phyloP scores from a whole-genome alignment of 78 protist genomes.

The Planoprotostelium fungivorum region DNA sequence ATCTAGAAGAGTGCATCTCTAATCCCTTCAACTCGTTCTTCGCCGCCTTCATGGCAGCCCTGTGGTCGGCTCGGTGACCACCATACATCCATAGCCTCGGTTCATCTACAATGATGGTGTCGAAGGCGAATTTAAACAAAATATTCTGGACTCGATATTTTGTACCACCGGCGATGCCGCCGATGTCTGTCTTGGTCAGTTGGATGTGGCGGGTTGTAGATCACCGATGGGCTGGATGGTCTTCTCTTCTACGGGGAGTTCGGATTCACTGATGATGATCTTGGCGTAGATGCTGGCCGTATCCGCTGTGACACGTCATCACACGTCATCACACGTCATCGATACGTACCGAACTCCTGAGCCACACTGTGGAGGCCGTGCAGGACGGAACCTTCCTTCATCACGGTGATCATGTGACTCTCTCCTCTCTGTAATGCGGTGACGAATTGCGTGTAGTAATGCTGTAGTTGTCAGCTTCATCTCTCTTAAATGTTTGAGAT shows the following conservation, averaged over 20 bases:
- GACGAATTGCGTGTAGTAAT: not conserved
- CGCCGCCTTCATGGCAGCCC: constrained; percentile 60
- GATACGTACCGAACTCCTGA: not conserved
- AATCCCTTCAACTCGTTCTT: constrained; percentile 54
- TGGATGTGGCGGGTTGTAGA: not conserved
- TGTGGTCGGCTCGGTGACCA: not conserved
- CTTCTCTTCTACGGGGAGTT: constrained; percentile 50
- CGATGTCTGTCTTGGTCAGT: constrained; percentile 9
- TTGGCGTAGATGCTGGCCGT: constrained; percentile 60
- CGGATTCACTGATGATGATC: constrained; percentile 48
- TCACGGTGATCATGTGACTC: not conserved
- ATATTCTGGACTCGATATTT: constrained; percentile 55
- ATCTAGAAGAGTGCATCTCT: constrained; percentile 29
- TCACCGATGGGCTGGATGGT: constrained; percentile 56
- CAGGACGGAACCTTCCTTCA: not conserved
- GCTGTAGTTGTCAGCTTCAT: no score
- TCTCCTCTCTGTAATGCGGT: not conserved
- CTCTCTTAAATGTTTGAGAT: not conserved
- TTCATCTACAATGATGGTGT: constrained; percentile 1
- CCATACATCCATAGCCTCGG: constrained; percentile 26
- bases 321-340: not conserved
- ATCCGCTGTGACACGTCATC: not conserved
- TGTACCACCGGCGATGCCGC: constrained; percentile 76
- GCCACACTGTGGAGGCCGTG: not conserved
- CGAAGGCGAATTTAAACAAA: constrained; percentile 57